Conservation (phyloP, 2,329 filamentous ascomycete species). For the Mollisia scopiformis region DNA sequence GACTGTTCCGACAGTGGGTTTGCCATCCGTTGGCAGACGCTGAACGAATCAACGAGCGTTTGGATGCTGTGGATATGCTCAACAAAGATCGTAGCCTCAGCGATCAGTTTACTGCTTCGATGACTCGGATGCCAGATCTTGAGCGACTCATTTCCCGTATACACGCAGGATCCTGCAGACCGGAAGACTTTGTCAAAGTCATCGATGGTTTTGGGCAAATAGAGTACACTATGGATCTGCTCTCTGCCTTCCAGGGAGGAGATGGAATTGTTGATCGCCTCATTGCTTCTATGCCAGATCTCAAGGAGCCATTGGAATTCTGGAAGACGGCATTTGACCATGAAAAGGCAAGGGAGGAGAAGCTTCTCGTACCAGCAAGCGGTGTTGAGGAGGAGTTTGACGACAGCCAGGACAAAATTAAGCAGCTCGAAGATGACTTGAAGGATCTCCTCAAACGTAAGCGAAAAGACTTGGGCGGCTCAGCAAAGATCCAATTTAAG, state of each 20-base stretch:
- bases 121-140: constrained; percentile 90
- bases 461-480: constrained; percentile 74
- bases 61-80: constrained; percentile 92
- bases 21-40: constrained; percentile 92
- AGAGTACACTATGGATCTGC: constrained; percentile 85
- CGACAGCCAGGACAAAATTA: constrained; percentile 74
- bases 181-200: constrained; percentile 91
- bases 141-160: constrained; percentile 93
- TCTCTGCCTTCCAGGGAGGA: constrained; percentile 73
- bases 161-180: constrained; percentile 86
- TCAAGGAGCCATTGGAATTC: constrained; percentile 72
- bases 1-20: constrained; percentile 94
- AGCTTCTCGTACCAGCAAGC: constrained; percentile 80
- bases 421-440: constrained; percentile 74
- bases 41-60: constrained; percentile 84
- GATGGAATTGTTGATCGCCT: constrained; percentile 85
- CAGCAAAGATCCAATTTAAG: constrained; percentile 65
- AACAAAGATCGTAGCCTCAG: constrained; percentile 81
- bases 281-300: constrained; percentile 82
- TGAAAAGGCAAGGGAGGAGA: constrained; percentile 74
- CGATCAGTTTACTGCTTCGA: constrained; percentile 84
- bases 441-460: constrained; percentile 71
- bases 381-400: constrained; percentile 95
- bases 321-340: constrained; percentile 96
- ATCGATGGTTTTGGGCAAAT: constrained; percentile 98